A percentile compares a stretch with the other conserved stretches of the same genome.
phyloP scores from a whole-genome alignment of 129 eudicot genomes.

The Flaveria ramosissima region DNA sequence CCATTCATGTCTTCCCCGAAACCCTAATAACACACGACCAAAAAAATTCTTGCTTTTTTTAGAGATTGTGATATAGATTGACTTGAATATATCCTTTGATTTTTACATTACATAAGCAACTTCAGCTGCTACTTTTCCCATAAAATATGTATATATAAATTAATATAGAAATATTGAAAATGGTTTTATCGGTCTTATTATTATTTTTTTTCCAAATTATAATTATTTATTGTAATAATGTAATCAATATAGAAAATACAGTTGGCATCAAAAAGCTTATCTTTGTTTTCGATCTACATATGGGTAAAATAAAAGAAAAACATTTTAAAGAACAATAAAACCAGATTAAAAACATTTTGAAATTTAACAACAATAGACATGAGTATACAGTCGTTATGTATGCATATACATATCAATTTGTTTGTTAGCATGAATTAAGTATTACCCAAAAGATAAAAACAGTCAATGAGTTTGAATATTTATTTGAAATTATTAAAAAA shows the following conservation, averaged over 20 bases:
- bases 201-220: too few relatives aligned
- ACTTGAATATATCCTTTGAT: neutral
- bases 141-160: too few relatives aligned
- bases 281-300: neutral
- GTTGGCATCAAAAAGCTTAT: neutral
- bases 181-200: too few relatives aligned
- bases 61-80: neutral
- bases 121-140: too few relatives aligned
- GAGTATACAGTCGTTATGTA: neutral
- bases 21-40: constrained; percentile 11
- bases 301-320: neutral
- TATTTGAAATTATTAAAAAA: neutral
- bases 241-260: too few relatives aligned
- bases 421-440: neutral
- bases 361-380: neutral
- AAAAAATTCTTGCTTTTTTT: neutral
- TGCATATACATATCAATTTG: neutral
- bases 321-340: neutral
- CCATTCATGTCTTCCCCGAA: constrained; percentile 24
- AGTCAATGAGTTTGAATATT: neutral
- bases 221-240: too few relatives aligned
- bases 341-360: too few relatives aligned
- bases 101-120: neutral
- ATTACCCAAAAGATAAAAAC: neutral
- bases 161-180: too few relatives aligned